Evolutionary conservation across 805 yeast species (phyloP).

Genomic region (Candida insectalens): DNA sequence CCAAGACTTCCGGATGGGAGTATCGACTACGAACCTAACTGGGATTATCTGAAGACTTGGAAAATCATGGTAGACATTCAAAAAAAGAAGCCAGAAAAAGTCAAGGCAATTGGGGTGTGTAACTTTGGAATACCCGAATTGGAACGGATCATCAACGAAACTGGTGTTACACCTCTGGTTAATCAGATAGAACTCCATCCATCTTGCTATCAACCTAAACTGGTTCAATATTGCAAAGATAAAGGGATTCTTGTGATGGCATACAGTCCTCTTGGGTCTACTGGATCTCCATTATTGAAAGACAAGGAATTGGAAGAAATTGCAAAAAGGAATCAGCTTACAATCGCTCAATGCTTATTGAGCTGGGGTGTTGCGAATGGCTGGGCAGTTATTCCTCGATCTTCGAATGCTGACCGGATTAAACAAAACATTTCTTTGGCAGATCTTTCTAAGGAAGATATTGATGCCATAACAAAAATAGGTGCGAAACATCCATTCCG

Average conservation of each 20-base stretch:
- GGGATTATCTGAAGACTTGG: constrained; percentile 59
- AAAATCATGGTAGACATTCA: constrained; percentile 66
- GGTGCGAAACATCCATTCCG: background rate
- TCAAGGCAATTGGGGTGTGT: constrained; percentile 35
- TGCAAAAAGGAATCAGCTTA: constrained; percentile 41
- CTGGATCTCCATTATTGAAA: constrained; percentile 29
- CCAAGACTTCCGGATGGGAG: too few relatives aligned
- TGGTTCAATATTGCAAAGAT: constrained; percentile 21
- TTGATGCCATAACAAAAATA: too few relatives aligned
- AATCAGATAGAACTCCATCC: constrained; percentile 40
- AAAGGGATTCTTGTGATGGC: constrained; percentile 28
- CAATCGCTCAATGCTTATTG: constrained; percentile 46
- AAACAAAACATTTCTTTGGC: constrained; percentile 23
- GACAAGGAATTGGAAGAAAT: constrained; percentile 26
- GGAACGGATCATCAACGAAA: constrained; percentile 22
- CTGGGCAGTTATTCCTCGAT: constrained; percentile 20
- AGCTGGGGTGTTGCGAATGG: constrained; percentile 13
- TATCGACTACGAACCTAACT: constrained; percentile 12
- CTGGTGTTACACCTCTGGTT: constrained; percentile 29
- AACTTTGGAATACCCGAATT: constrained; percentile 24
- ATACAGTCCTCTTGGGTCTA: constrained; percentile 34
- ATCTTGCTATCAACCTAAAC: constrained; percentile 26
- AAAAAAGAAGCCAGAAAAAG: constrained; percentile 27
- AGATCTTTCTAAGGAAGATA: constrained; percentile 15
- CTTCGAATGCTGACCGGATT: constrained; percentile 30